These are phyloP conservation scores for Sambucus nigra DNA, from an alignment of 129 eudicot species.

Conservation along the genomic window DNA sequence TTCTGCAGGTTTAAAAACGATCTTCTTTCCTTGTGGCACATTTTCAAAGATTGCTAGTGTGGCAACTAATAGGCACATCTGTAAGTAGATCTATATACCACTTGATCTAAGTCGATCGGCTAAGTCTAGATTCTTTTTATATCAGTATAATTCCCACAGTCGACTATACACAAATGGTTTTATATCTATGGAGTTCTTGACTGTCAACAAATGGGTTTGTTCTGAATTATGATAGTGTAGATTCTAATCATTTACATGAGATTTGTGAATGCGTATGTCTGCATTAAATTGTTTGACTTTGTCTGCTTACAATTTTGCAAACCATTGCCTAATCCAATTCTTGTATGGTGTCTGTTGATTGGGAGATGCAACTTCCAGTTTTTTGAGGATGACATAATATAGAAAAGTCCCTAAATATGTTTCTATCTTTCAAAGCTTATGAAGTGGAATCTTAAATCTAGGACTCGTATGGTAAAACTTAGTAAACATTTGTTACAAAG, in stretches of 20 bases:
- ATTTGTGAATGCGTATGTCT: no score
- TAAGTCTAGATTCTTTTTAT: background rate
- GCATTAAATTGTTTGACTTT: no score
- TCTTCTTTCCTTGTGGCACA: constrained; percentile 84
- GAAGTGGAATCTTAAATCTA: no score
- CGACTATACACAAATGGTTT: background rate
- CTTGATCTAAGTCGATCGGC: background rate
- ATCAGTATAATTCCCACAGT: background rate
- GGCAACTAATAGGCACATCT: constrained; percentile 56
- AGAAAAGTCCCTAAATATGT: no score
- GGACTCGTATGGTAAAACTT: no score
- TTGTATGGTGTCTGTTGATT: background rate
- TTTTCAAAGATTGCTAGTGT: constrained; percentile 74
- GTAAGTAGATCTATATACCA: constrained; percentile 39
- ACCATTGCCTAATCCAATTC: background rate
- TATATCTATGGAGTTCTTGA: background rate
- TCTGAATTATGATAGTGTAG: no score
- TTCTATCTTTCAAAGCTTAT: no score
- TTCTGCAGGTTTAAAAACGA: constrained; percentile 76
- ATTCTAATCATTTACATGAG: no score
- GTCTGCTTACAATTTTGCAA: no score
- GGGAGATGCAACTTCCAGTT: background rate
- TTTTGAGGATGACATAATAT: no score
- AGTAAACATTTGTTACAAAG: no score
- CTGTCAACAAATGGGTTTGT: no score